Conservation (phyloP, 108 stramenopile species). For the Cyclostephanos invisitatus region DNA sequence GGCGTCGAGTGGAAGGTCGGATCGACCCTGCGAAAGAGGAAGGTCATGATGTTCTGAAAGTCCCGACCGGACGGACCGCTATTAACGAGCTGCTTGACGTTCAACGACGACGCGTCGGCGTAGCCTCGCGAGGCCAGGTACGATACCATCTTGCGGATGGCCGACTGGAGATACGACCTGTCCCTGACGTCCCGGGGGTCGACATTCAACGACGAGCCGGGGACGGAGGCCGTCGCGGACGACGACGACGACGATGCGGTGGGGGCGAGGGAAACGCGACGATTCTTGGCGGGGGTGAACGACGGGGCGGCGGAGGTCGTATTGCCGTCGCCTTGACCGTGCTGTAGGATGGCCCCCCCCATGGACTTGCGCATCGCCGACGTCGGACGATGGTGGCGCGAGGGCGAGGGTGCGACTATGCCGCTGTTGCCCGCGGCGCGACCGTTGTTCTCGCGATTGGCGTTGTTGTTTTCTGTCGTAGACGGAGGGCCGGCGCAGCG, state of each 20-base stretch:
- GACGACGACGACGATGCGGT: background rate
- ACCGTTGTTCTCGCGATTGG: constrained; percentile 18
- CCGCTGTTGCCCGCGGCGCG: constrained; percentile 3
- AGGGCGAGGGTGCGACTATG: constrained; percentile 30
- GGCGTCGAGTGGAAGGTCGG: constrained; percentile 61
- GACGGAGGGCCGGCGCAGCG: constrained; percentile 21
- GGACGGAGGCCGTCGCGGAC: background rate
- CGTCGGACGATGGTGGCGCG: constrained; percentile 2
- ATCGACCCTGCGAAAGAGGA: constrained; percentile 89
- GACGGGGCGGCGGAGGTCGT: background rate
- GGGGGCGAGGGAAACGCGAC: constrained; percentile 38
- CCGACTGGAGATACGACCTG: constrained; percentile 61
- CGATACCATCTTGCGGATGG: constrained; percentile 65
- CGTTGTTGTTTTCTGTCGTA: background rate
- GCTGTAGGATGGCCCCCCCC: constrained; percentile 24
- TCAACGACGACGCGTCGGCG: constrained; percentile 27
- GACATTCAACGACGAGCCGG: constrained; percentile 2
- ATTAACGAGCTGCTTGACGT: constrained; percentile 19
- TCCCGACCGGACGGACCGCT: constrained; percentile 91
- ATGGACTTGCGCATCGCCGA: constrained; percentile 23
- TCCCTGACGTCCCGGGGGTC: constrained; percentile 57
- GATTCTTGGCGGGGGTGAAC: constrained; percentile 24
- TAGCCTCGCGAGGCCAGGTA: constrained; percentile 72
- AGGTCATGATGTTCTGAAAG: constrained; percentile 93
- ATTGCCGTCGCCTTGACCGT: background rate